A percentile compares a stretch with the other conserved stretches of the same genome.
These are phyloP conservation scores for Solanum chiquidenum DNA, from an alignment of 257 asterid species.

Conservation along the genomic window DNA sequence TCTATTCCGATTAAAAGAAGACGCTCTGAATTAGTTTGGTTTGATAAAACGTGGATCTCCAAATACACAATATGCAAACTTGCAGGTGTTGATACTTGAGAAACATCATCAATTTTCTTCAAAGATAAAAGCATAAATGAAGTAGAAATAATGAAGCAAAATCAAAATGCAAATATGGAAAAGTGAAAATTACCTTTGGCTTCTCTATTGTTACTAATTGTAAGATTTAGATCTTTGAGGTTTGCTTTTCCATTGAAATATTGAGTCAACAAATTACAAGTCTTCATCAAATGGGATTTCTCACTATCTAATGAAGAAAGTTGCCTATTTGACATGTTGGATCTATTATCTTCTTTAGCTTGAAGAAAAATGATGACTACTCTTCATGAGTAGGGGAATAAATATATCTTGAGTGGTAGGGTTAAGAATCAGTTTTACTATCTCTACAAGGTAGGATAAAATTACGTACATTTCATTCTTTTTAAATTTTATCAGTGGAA, in stretches of 20 bases:
- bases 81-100: background rate
- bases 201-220: background rate
- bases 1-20: background rate
- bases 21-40: background rate
- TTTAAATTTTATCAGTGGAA: fast-evolving
- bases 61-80: background rate
- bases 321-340: background rate
- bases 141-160: background rate
- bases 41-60: background rate
- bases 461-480: background rate
- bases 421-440: background rate
- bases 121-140: background rate
- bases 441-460: too few species aligned
- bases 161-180: background rate
- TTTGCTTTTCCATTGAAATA: constrained; percentile 6
- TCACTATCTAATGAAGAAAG: background rate
- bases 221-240: constrained; percentile 1
- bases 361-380: background rate
- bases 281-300: background rate
- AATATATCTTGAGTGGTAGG: background rate
- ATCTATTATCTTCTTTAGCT: background rate
- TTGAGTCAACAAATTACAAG: constrained; percentile 7
- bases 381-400: background rate
- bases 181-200: background rate
- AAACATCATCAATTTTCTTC: background rate